Percentiles rank a stretch among this genome's conserved stretches.
These are phyloP conservation scores for Cutaneotrichosporon dermatis DNA, from an alignment of 1,284 basidiomycete genomes.

Conservation along the genomic window DNA sequence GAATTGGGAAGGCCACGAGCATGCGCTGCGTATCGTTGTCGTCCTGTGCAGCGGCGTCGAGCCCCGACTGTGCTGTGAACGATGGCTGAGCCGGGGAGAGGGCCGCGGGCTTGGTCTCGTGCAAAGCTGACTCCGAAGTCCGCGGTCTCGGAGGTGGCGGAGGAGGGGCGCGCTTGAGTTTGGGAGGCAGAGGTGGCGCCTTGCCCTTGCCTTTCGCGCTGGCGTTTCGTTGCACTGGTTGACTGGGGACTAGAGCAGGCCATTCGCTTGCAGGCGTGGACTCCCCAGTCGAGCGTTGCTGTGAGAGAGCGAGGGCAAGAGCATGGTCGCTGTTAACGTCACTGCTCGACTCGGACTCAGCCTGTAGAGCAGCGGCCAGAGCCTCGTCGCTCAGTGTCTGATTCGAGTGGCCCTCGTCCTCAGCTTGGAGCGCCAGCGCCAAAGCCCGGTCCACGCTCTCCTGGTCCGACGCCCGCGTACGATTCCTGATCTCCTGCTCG, in stretches of 20 bases:
- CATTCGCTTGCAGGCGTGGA: not conserved
- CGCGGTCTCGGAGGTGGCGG: not conserved
- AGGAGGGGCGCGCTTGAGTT: not conserved
- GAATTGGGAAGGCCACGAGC: constrained; percentile 1
- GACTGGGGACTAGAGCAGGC: not conserved
- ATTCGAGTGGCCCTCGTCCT: not conserved
- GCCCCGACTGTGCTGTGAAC: no score
- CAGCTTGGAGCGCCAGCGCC: not conserved
- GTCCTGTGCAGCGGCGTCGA: not conserved
- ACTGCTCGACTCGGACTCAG: not conserved
- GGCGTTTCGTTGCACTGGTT: not conserved
- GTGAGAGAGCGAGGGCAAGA: not conserved
- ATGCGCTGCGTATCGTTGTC: not conserved
- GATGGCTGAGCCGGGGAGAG: no score
- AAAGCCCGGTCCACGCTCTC: not conserved
- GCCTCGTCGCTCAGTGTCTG: not conserved
- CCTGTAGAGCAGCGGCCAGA: not conserved
- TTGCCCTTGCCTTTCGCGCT: not conserved
- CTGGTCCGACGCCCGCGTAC: not conserved
- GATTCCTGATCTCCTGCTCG: constrained; percentile 4
- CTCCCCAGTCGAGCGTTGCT: no score
- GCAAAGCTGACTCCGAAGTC: not conserved
- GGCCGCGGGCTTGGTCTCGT: not conserved
- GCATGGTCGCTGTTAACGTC: not conserved
- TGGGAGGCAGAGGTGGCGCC: constrained; percentile 1